phyloP scores from a whole-genome alignment of 78 protist genomes.

The Speleostelium caveatum region DNA sequence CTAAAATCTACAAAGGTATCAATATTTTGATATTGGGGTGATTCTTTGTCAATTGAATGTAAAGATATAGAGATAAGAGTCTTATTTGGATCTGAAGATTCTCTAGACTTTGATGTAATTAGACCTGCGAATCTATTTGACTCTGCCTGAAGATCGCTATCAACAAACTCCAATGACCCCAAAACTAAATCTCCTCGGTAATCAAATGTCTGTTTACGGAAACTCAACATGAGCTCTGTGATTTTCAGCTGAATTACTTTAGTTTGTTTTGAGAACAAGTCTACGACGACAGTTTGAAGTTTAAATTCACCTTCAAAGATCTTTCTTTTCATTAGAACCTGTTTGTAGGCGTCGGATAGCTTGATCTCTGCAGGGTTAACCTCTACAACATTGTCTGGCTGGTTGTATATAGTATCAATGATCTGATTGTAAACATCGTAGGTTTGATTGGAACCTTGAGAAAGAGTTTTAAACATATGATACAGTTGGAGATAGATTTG shows the following conservation, averaged over 20 bases:
- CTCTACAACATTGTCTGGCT: conserved; percentile 16
- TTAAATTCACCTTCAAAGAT: conserved; percentile 59
- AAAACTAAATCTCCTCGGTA: conserved; percentile 17
- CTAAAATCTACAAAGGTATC: conserved; percentile 37
- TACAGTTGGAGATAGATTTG: conserved; percentile 17
- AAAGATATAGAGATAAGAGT: conserved; percentile 38
- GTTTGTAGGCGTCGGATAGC: conserved; percentile 51
- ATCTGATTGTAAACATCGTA: conserved; percentile 27
- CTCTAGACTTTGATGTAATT: conserved; percentile 45
- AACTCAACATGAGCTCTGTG: conserved; percentile 4
- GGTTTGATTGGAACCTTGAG: background rate
- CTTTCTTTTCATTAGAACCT: conserved; percentile 31
- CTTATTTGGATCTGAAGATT: background rate
- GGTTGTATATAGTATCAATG: conserved; percentile 40
- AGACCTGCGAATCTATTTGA: conserved; percentile 10
- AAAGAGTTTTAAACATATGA: conserved; percentile 14
- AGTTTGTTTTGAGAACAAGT: conserved; percentile 8
- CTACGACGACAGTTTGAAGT: conserved; percentile 19
- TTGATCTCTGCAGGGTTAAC: conserved; percentile 38
- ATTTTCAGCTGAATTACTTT: conserved; percentile 38
- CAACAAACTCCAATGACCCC: conserved; percentile 51
- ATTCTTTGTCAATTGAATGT: conserved; percentile 42
- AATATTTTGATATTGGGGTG: conserved; percentile 34
- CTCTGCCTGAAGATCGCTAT: conserved; percentile 50
- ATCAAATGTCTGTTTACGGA: conserved; percentile 48